phyloP scores from a whole-genome alignment of 805 yeast genomes.

The Candida chauliodis region DNA sequence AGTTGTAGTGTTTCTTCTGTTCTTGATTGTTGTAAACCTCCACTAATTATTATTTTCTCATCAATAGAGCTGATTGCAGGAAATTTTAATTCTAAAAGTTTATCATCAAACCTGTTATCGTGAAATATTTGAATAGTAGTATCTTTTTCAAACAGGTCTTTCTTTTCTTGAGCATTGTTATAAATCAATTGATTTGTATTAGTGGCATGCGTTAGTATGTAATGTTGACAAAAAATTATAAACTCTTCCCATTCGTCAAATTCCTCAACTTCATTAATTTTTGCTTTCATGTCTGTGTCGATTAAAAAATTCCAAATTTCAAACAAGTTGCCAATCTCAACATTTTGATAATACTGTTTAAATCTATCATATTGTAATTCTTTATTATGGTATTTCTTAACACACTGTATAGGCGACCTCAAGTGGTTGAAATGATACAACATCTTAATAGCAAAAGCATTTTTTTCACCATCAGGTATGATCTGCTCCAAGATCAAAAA shows the following conservation, averaged over 20 bases:
- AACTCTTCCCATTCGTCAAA: slow-evolving; percentile 89
- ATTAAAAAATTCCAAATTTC: slow-evolving; percentile 55
- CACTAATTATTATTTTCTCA: slow-evolving; percentile 29
- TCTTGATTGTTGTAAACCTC: slow-evolving; percentile 38
- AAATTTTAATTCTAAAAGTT: slow-evolving; percentile 35
- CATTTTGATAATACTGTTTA: slow-evolving; percentile 41
- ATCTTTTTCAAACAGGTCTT: slow-evolving; percentile 4
- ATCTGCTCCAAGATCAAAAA: slow-evolving; percentile 69
- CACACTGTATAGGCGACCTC: slow-evolving; percentile 67
- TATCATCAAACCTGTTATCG: slow-evolving; percentile 8
- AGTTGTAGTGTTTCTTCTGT: slow-evolving; percentile 12
- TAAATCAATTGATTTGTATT: slow-evolving; percentile 25
- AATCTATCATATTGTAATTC: slow-evolving; percentile 52
- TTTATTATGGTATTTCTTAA: slow-evolving; percentile 50
- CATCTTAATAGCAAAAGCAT: slow-evolving; percentile 76
- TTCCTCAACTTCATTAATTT: slow-evolving; percentile 52
- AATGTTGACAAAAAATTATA: slow-evolving; percentile 70
- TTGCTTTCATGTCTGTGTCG: slow-evolving; percentile 29
- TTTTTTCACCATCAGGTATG: slow-evolving; percentile 57
- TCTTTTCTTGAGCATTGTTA: slow-evolving; percentile 4
- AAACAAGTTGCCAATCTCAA: slow-evolving; percentile 51
- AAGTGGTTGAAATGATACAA: slow-evolving; percentile 63
- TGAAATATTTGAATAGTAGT: neutral
- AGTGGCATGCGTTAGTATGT: slow-evolving; percentile 63
- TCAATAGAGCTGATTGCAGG: slow-evolving; percentile 29